A percentile compares a stretch with the other conserved stretches of the same genome.
These are phyloP conservation scores for Saccharomycopsis sp. DNA, from an alignment of 805 yeast species.

Conservation along the genomic window DNA sequence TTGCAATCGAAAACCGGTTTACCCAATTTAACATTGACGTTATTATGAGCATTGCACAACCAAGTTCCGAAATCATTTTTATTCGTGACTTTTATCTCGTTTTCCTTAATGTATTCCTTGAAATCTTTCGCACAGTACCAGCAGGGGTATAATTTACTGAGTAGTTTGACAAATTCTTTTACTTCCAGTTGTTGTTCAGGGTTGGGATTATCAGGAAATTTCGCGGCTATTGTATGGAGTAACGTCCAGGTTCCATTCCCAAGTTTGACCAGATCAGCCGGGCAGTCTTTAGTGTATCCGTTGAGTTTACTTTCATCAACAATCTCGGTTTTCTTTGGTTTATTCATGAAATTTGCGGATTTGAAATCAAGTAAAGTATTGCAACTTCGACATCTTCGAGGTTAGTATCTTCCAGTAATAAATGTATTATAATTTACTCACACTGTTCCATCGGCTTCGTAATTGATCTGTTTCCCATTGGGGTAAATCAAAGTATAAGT, in stretches of 20 bases:
- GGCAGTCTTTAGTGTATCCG: conserved; percentile 43
- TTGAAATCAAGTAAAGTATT: conserved; percentile 75
- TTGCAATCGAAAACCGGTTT: conserved; percentile 81
- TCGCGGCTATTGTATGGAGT: conserved; percentile 82
- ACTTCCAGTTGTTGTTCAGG: conserved; percentile 57
- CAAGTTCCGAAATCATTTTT: conserved; percentile 80
- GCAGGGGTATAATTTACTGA: conserved; percentile 84
- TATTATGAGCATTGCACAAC: conserved; percentile 94
- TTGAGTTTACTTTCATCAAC: conserved; percentile 21
- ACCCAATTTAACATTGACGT: conserved; percentile 78
- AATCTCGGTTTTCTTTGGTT: conserved; percentile 7
- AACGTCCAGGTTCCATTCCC: conserved; percentile 92
- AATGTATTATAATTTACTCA: conserved; percentile 31
- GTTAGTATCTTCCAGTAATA: conserved; percentile 3
- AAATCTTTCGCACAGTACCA: conserved; percentile 90
- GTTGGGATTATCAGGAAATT: conserved; percentile 66
- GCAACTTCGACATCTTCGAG: conserved; percentile 71
- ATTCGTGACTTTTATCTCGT: conserved; percentile 38
- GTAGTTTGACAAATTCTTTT: conserved; percentile 54
- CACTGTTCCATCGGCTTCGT: conserved; percentile 92
- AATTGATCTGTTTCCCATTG: conserved; percentile 57
- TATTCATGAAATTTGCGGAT: conserved; percentile 33
- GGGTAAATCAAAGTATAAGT: conserved; percentile 30
- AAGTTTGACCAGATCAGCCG: conserved; percentile 74
- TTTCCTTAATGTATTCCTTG: conserved; percentile 41